Percentiles rank a stretch among this genome's conserved stretches.
Conservation (phyloP, 805 yeast species). For the Starmerella kuoi region DNA sequence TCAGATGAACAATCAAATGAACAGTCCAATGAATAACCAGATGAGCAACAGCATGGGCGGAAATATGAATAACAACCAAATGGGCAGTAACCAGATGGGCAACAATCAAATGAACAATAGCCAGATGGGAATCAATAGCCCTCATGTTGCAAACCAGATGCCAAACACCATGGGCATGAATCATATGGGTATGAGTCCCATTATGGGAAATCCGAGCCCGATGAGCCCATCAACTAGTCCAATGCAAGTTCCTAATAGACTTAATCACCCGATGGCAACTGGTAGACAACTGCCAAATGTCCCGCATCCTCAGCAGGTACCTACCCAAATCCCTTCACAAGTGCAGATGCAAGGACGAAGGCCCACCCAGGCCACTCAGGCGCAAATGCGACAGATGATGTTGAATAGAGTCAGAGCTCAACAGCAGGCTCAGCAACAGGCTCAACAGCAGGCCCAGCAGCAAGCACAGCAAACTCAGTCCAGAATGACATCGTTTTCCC, state of each 20-base stretch:
- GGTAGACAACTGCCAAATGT: conserved; percentile 2
- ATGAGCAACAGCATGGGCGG: conserved; percentile 5
- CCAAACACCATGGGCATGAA: background rate
- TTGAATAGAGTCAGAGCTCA: conserved; percentile 8
- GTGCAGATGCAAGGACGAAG: conserved; percentile 7
- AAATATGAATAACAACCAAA: conserved; percentile 2
- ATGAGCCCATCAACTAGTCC: background rate
- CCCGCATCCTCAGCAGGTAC: conserved; percentile 9
- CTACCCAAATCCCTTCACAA: conserved; percentile 14
- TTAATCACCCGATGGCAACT: background rate
- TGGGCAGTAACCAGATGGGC: conserved; percentile 3
- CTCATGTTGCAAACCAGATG: background rate
- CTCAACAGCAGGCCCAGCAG: conserved; percentile 3
- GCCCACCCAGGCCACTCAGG: conserved; percentile 6
- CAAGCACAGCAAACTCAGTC: background rate
- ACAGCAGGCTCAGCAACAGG: conserved; percentile 7
- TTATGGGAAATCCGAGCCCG: conserved; percentile 1
- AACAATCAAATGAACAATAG: conserved; percentile 3
- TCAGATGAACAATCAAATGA: conserved; percentile 3
- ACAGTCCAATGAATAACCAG: background rate
- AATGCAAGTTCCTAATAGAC: conserved; percentile 2
- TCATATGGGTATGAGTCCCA: background rate
- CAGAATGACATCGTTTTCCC: background rate
- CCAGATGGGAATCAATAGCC: conserved; percentile 2
- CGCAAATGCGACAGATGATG: conserved; percentile 17